A percentile compares a stretch with the other conserved stretches of the same genome.
phyloP scores from a whole-genome alignment of 176 grass and related monocot species.

The Rhynchospora breviuscula region DNA sequence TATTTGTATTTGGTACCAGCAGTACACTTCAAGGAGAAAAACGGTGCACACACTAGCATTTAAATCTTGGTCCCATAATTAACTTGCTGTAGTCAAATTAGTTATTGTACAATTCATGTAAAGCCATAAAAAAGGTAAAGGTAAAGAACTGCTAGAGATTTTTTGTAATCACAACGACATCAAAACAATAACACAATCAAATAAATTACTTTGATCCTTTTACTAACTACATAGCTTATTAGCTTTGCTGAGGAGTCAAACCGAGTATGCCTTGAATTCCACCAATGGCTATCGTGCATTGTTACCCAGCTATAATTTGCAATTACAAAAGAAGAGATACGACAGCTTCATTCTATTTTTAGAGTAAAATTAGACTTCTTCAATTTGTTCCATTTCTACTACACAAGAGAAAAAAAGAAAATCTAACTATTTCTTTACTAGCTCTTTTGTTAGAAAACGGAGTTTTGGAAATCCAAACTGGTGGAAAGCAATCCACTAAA shows the following conservation, averaged over 20 bases:
- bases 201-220: background rate
- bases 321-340: conserved; percentile 2
- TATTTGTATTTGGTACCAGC: background rate
- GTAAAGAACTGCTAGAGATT: background rate
- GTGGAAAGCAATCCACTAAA: conserved; percentile 45
- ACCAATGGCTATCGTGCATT: background rate
- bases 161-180: background rate
- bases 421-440: background rate
- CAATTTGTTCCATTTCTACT: background rate
- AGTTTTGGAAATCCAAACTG: conserved; percentile 81
- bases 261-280: background rate
- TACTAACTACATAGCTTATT: background rate
- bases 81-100: background rate
- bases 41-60: background rate
- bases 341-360: conserved; percentile 10
- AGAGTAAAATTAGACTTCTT: background rate
- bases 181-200: background rate
- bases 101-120: background rate
- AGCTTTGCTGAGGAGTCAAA: background rate
- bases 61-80: background rate
- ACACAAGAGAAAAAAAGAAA: background rate
- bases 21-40: background rate
- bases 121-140: too few species aligned
- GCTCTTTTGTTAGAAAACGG: conserved; percentile 40
- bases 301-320: background rate